Conservation (phyloP, 2,329 filamentous ascomycete genomes). For the Berkeleyomyces rouxiae region DNA sequence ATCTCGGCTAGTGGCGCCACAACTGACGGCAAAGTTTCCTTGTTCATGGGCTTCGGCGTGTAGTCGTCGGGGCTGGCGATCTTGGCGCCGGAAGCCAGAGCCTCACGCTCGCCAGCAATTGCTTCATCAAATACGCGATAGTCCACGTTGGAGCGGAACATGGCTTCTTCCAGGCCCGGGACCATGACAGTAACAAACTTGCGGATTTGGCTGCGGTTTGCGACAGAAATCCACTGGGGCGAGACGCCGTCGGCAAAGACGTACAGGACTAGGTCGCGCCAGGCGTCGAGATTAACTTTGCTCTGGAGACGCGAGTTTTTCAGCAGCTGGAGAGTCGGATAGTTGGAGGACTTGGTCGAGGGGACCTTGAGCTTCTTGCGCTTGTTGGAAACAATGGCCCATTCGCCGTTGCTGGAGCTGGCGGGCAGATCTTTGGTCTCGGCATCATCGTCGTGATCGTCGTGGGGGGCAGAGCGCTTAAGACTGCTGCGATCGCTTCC, state of each 20-base stretch:
- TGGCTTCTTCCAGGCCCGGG: conserved; percentile 73
- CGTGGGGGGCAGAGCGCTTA: conserved; percentile 34
- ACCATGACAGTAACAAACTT: conserved; percentile 87
- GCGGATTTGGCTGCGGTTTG: conserved; percentile 44
- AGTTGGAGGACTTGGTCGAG: conserved; percentile 36
- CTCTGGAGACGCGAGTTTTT: conserved; percentile 40
- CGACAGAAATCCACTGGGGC: conserved; percentile 48
- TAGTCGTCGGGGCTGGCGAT: conserved; percentile 39
- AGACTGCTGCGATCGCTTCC: conserved; percentile 25
- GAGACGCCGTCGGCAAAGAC: conserved; percentile 48
- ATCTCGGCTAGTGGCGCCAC: conserved; percentile 59
- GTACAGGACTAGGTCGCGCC: conserved; percentile 49
- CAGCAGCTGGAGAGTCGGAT: conserved; percentile 43
- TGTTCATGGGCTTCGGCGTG: conserved; percentile 37
- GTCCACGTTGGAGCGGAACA: conserved; percentile 49
- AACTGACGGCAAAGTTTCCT: conserved; percentile 33
- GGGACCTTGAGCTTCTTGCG: conserved; percentile 44
- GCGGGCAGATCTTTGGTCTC: conserved; percentile 10
- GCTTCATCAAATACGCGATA: conserved; percentile 29
- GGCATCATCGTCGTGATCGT: conserved; percentile 21
- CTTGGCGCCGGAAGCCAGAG: conserved; percentile 19
- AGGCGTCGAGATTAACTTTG: conserved; percentile 44
- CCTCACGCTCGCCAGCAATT: conserved; percentile 20
- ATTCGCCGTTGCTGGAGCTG: conserved; percentile 27
- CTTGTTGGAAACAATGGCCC: conserved; percentile 38